Evolutionary conservation across 2,329 filamentous ascomycete genomes (phyloP).

Genomic region (Exophiala spinifera): DNA sequence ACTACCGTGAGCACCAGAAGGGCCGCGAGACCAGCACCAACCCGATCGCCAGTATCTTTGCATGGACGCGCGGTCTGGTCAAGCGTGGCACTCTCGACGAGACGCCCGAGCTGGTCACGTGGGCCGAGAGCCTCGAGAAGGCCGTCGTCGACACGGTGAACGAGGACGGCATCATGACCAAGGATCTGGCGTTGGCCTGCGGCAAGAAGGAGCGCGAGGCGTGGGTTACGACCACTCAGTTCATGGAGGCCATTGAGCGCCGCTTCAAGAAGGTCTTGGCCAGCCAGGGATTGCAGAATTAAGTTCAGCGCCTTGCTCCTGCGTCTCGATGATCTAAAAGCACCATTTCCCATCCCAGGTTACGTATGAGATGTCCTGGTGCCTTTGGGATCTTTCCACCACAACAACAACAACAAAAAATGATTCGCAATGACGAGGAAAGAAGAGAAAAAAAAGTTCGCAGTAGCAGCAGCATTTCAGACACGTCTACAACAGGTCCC

Average conservation of each 20-base stretch:
- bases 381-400: no score
- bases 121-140: slow-evolving; percentile 86
- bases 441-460: no score
- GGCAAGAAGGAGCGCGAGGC: slow-evolving; percentile 79
- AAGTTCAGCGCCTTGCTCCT: neutral
- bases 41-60: slow-evolving; percentile 98
- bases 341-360: no score
- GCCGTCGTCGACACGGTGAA: slow-evolving; percentile 95
- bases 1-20: slow-evolving; percentile 99
- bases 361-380: no score
- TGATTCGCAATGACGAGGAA: no score
- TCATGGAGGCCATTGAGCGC: slow-evolving; percentile 88
- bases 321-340: no score
- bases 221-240: slow-evolving; percentile 90
- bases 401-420: no score
- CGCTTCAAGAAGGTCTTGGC: slow-evolving; percentile 77
- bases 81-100: slow-evolving; percentile 91
- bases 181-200: slow-evolving; percentile 93
- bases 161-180: slow-evolving; percentile 95
- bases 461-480: no score
- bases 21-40: slow-evolving; percentile 96
- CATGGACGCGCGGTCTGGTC: slow-evolving; percentile 91
- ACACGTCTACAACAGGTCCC: no score
- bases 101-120: slow-evolving; percentile 87
- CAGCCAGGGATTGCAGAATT: slow-evolving; percentile 41